Percentiles rank a stretch among this genome's conserved stretches.
Conservation (phyloP, 176 grass and related monocot genomes). For the Oryza australiensis region DNA sequence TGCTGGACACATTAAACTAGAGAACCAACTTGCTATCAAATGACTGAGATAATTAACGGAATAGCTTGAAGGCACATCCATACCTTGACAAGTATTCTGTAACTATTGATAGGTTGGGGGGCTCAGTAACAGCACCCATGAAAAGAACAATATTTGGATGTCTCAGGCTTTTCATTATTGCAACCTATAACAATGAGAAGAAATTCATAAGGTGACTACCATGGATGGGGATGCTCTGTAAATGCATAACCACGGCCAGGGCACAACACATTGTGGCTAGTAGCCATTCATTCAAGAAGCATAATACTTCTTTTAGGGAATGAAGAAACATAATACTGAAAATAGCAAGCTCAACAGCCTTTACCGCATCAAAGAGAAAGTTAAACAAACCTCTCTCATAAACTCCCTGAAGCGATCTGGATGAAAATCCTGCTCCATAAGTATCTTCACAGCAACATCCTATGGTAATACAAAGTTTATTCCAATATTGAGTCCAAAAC, state of each 20-base stretch:
- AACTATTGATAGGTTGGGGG: slow-evolving; percentile 78
- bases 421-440: slow-evolving; percentile 99
- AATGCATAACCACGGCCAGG: slow-evolving; percentile 17
- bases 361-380: neutral
- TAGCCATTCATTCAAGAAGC: slow-evolving; percentile 11
- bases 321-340: neutral
- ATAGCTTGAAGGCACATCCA: slow-evolving; percentile 15
- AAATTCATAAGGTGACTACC: slow-evolving; percentile 7
- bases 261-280: neutral
- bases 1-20: neutral
- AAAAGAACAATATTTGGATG: slow-evolving; percentile 98
- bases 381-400: slow-evolving; percentile 84
- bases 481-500: slow-evolving; percentile 13
- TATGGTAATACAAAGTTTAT: slow-evolving; percentile 37
- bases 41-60: neutral
- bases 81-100: slow-evolving; percentile 98
- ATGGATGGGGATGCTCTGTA: neutral
- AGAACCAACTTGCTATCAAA: neutral
- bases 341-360: neutral
- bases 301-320: neutral
- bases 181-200: slow-evolving; percentile 49
- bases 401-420: slow-evolving; percentile 82
- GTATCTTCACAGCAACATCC: slow-evolving; percentile 99
- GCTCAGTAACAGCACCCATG: slow-evolving; percentile 93
- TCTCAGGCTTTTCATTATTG: slow-evolving; percentile 88